phyloP scores from a whole-genome alignment of 768 basidiomycete genomes.

The Suillus subalutaceus region DNA sequence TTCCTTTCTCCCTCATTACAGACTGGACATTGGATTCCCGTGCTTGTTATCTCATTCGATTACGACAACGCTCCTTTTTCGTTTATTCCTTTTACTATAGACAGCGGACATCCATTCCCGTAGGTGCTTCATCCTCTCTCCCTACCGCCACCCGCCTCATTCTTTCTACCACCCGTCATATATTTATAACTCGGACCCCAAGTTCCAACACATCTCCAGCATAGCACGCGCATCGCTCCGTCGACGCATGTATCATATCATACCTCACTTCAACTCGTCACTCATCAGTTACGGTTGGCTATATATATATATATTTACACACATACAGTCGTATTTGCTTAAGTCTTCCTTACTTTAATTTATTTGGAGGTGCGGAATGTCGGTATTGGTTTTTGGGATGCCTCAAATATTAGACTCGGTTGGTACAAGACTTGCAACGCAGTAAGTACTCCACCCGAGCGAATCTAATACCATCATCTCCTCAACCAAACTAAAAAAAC shows the following conservation, averaged over 20 bases:
- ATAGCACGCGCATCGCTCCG: background rate
- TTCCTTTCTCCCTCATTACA: background rate
- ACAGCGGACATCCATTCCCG: background rate
- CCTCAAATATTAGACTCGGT: too few species aligned
- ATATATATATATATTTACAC: background rate
- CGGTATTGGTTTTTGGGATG: background rate
- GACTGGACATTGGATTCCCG: background rate
- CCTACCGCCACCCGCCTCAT: background rate
- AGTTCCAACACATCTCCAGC: background rate
- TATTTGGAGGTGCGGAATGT: background rate
- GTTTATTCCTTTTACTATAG: background rate
- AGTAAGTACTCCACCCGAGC: background rate
- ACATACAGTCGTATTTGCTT: background rate
- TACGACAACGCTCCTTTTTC: background rate
- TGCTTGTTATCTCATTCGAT: background rate
- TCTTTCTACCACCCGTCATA: background rate
- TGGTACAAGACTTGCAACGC: background rate
- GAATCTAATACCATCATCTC: too few species aligned
- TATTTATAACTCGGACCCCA: background rate
- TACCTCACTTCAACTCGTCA: background rate
- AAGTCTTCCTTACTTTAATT: background rate
- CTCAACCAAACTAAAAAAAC: too few species aligned
- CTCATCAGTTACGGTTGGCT: background rate
- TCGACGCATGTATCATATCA: slow-evolving; percentile 7
- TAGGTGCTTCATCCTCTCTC: background rate